Evolutionary conservation across 768 basidiomycete genomes (phyloP).

Genomic region (Galerina marginata): DNA sequence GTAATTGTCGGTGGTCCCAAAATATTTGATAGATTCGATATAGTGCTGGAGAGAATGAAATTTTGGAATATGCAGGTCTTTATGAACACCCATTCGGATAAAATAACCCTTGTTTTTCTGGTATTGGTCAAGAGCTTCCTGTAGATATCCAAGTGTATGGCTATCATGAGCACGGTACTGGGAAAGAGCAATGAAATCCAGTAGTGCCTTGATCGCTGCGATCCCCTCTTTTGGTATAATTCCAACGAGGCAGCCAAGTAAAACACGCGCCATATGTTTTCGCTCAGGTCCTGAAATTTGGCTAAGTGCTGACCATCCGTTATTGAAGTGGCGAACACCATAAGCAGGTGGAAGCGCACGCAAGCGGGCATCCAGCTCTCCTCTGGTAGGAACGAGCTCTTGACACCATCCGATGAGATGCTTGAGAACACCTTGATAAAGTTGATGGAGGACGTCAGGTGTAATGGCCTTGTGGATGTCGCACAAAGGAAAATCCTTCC

Average conservation of each 20-base stretch:
- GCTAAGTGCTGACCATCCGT: constrained; percentile 42
- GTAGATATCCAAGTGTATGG: constrained; percentile 19
- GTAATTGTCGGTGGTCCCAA: constrained; percentile 36
- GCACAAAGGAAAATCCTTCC: constrained; percentile 15
- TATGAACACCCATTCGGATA: constrained; percentile 15
- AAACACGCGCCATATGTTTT: constrained; percentile 37
- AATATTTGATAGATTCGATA: constrained; percentile 25
- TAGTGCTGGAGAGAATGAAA: constrained; percentile 25
- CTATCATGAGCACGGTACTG: constrained; percentile 31
- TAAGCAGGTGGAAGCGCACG: constrained; percentile 37
- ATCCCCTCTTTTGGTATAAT: constrained; percentile 12
- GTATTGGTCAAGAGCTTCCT: constrained; percentile 13
- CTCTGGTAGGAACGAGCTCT: neutral
- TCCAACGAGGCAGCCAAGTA: constrained; percentile 34
- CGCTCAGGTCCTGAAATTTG: constrained; percentile 46
- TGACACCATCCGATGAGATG: constrained; percentile 16
- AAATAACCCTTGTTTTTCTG: constrained; percentile 20
- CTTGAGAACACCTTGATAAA: constrained; percentile 22
- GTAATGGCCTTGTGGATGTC: constrained; percentile 22
- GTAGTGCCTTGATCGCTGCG: constrained; percentile 20
- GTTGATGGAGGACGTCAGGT: constrained; percentile 23
- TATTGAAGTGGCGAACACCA: constrained; percentile 40
- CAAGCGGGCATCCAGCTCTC: constrained; percentile 22
- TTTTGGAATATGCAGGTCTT: constrained; percentile 41
- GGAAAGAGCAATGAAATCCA: constrained; percentile 38